Evolutionary conservation across 225 moss, liverwort and hornwort species (phyloP), one percentile per base, ranked within the genome.

Genomic region (Polytrichum commune): DNA sequence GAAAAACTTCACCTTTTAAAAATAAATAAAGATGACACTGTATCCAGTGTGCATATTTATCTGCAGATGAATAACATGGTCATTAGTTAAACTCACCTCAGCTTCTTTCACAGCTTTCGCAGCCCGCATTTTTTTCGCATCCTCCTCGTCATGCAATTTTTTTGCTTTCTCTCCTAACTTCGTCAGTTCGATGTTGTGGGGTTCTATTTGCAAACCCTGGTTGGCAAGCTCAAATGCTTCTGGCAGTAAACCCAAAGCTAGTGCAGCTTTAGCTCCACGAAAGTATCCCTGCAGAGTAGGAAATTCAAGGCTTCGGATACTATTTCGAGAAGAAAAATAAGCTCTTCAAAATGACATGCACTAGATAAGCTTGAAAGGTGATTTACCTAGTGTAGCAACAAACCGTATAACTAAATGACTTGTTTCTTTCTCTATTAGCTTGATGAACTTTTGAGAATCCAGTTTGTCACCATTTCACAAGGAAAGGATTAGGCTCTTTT

Each of bases 181-280:
- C 33, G 74, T 67, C 6, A 98, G 90, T 73, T 95, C 98, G 30
- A 56, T 61, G 60, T 91, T 98, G 13, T 62, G 30, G 72, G 93
- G 85, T 63, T 91, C 95, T 61, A 82, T 65, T 67, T 82, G 82
- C 62, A 94, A 79, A 63, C 91, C 95, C 54, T 71, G 81, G 33
- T 85, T 72, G 69, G 88, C 90, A 62, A 86, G 75, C 55, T 54
- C 72, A 61, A 74, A 78, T 64, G 95, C 90, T 73, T 93, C 85
- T 72, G 83, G 72, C 77, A 85, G 87, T 73, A 95, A 81, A n/a
- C 81, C 86, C 69, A 98, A 77, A 71, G 87, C 83, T 26, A 98
- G 76, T n/a, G 91, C 90, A 69, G 93, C 95, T 82, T 95, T 95
- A 18, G 90, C 90, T 65, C 93, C 93, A 68, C 95, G 95, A 57